phyloP scores from a whole-genome alignment of 352 stramenopile genomes.

The Pythium vanterpoolii region DNA sequence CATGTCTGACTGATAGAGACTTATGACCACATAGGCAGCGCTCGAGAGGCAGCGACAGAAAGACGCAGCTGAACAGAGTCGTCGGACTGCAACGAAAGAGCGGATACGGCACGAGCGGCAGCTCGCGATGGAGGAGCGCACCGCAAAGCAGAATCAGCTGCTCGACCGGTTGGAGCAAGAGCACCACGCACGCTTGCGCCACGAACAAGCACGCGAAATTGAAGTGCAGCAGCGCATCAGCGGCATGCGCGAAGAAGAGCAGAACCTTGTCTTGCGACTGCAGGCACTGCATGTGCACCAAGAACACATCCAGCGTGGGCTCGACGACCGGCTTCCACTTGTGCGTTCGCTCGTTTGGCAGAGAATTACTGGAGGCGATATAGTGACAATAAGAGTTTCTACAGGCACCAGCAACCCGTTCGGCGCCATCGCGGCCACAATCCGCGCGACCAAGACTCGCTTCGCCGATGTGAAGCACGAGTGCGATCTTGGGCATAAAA shows the following conservation, averaged over 20 bases:
- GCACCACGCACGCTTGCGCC: slow-evolving; percentile 32
- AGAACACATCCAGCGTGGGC: slow-evolving; percentile 32
- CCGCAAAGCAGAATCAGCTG: slow-evolving; percentile 40
- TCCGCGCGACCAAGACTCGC: not conserved
- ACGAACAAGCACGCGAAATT: slow-evolving; percentile 40
- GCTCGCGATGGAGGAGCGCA: slow-evolving; percentile 28
- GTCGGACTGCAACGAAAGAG: slow-evolving; percentile 35
- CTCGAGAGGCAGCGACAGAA: slow-evolving; percentile 44
- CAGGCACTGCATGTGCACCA: slow-evolving; percentile 60
- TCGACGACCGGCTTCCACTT: slow-evolving; percentile 5
- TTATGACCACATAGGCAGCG: slow-evolving; percentile 26
- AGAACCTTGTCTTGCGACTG: slow-evolving; percentile 43
- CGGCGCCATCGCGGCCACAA: not conserved
- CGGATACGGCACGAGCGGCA: slow-evolving; percentile 48
- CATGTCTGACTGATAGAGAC: not conserved
- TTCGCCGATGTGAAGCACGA: not conserved
- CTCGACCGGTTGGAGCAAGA: slow-evolving; percentile 33
- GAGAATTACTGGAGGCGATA: not conserved
- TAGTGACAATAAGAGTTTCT: not conserved
- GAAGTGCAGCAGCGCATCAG: slow-evolving; percentile 34
- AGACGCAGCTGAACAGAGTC: slow-evolving; percentile 33
- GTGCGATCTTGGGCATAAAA: not conserved
- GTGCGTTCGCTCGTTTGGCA: slow-evolving; percentile 8
- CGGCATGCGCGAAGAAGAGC: slow-evolving; percentile 57
- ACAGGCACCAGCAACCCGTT: not conserved